Evolutionary conservation across 2,329 filamentous ascomycete species (phyloP), one percentile per base, ranked within the genome.

Genomic region (Talaromyces sp.): DNA sequence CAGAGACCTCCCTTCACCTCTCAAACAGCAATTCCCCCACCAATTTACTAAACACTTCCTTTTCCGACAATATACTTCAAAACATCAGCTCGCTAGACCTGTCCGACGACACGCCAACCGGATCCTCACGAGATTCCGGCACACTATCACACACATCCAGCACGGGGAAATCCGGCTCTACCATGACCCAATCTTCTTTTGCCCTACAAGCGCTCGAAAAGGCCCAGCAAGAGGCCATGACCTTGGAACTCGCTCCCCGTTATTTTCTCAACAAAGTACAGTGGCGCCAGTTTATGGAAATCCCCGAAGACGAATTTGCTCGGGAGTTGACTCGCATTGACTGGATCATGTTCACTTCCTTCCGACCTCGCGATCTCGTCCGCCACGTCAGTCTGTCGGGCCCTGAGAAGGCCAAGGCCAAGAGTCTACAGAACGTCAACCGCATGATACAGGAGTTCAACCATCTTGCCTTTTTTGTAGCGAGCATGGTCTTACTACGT

Each of bases 281-380:
- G 62, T 99, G 94, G 81, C 91, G 92, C 65, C 86, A 89, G 56
- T 90, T 97, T 65, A 96, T 97, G 88, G 89, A 90, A 38, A 88
- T 88, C 26, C 83, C 89, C 1, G 89, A 95, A 57, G 90, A 96
- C 63, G 85, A 91, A 54, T 88, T 97, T 65, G 93, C 93, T 17
- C 88, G 89, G 62, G 94, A 99, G 74, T 83, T 99, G 69, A 97
- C 94, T 3, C 84, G 93, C 62, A 96, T 99, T 59, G 94, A 99
- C 76, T 97, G 93, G 93, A 87, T 95, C 73, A 94, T 97, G 89
- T 97, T 97, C 74, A 95, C 90, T 57, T 92, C 92, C 1, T 96
- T 97, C 63, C 87, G 91, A 27, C 90, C 96, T 59, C 90, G 94
- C 61, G 94, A 99, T 75, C 86, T 97, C 54, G 89, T 97, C 48